Evolutionary conservation across 257 asterid genomes (phyloP).

Genomic region (Fraxinus excelsior): DNA sequence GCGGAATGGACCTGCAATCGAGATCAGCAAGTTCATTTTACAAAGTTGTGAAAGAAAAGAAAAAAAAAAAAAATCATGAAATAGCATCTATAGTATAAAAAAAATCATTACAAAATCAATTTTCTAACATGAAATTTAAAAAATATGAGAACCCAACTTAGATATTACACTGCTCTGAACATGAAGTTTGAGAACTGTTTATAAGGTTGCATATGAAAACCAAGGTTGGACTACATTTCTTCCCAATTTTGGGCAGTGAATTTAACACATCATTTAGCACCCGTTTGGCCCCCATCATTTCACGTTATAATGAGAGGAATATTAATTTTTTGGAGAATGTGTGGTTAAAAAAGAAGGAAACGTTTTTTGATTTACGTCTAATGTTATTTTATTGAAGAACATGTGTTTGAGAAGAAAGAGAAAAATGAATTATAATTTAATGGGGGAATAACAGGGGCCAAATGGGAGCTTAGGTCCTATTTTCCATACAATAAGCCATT

Average conservation of each 20-base stretch:
- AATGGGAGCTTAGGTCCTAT: not conserved
- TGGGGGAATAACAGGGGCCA: no score
- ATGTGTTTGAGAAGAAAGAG: no score
- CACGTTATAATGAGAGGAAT: no score
- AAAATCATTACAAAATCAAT: not conserved
- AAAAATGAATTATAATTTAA: no score
- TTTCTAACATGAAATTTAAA: not conserved
- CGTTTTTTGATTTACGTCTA: no score
- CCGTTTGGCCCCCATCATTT: not conserved
- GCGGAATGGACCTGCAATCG: conserved; percentile 64
- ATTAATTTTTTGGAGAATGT: no score
- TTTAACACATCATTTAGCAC: not conserved
- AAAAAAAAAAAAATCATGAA: conserved; percentile 12
- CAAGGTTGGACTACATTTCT: not conserved
- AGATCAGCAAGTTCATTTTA: conserved; percentile 24
- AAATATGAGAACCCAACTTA: not conserved
- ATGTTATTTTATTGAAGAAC: no score
- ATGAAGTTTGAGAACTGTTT: not conserved
- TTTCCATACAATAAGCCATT: not conserved
- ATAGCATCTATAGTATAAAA: not conserved
- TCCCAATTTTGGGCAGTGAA: not conserved
- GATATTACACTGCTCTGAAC: not conserved
- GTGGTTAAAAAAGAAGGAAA: no score
- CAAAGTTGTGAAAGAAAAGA: not conserved
- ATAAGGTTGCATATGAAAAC: not conserved